Conservation (phyloP, 129 eudicot species). For the Dittrichia graveolens region DNA sequence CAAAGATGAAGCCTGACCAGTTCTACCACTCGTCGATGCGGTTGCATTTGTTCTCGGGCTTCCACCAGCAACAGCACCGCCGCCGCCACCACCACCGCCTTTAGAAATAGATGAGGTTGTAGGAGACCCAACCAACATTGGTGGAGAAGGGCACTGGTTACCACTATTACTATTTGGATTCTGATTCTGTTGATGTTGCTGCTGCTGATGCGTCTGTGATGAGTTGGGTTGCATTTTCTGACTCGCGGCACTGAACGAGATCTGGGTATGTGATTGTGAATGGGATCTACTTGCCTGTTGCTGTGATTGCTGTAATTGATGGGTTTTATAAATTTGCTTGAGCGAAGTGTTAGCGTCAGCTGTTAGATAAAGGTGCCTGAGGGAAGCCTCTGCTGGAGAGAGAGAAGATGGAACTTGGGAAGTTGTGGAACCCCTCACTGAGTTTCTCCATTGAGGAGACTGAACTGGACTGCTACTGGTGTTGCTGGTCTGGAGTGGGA, state of each 20-base stretch:
- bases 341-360: constrained; percentile 43
- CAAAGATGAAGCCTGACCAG: constrained; percentile 47
- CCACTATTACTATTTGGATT: constrained; percentile 40
- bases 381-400: constrained; percentile 47
- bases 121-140: constrained; percentile 83
- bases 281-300: constrained; percentile 61
- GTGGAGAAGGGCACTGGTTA: constrained; percentile 61
- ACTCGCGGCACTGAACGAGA: constrained; percentile 66
- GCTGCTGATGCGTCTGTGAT: constrained; percentile 19
- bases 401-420: constrained; percentile 64
- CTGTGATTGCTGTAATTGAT: constrained; percentile 21
- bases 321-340: constrained; percentile 51
- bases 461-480: constrained; percentile 49
- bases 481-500: constrained; percentile 62
- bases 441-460: constrained; percentile 86
- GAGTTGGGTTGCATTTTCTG: constrained; percentile 49
- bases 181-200: constrained; percentile 45
- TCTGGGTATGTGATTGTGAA: constrained; percentile 71
- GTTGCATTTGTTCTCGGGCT: constrained; percentile 74
- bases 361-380: constrained; percentile 48
- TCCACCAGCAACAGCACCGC: constrained; percentile 40
- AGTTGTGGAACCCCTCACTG: constrained; percentile 49
- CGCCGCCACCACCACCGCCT: constrained; percentile 51
- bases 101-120: constrained; percentile 80
- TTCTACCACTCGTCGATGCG: constrained; percentile 54